Percentiles rank a stretch among this genome's conserved stretches.
Conservation (phyloP, 2,329 filamentous ascomycete species). For the Nemania sp. region DNA sequence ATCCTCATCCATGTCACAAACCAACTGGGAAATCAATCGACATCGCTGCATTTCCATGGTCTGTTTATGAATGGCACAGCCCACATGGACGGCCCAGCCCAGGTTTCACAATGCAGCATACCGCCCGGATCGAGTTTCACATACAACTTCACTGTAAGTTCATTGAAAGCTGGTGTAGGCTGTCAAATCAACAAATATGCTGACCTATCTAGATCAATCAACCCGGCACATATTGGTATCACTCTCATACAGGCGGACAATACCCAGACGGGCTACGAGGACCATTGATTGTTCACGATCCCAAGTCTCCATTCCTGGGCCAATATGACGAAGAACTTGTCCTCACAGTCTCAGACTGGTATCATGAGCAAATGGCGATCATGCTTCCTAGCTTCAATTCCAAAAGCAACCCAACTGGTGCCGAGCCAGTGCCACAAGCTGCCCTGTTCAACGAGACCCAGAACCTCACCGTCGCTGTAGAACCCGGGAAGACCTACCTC, state of each 20-base stretch:
- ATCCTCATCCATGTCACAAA: slow-evolving; percentile 63
- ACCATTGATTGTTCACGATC: slow-evolving; percentile 67
- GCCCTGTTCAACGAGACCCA: slow-evolving; percentile 73
- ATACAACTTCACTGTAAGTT: slow-evolving; percentile 67
- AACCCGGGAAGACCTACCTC: slow-evolving; percentile 72
- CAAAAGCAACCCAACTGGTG: slow-evolving; percentile 59
- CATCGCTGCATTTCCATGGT: slow-evolving; percentile 72
- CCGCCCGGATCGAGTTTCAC: slow-evolving; percentile 65
- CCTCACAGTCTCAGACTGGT: slow-evolving; percentile 71
- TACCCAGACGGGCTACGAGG: slow-evolving; percentile 72
- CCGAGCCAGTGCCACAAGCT: slow-evolving; percentile 68
- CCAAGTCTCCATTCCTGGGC: slow-evolving; percentile 57
- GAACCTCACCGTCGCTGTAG: slow-evolving; percentile 60
- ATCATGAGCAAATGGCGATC: slow-evolving; percentile 60
- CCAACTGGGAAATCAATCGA: slow-evolving; percentile 62
- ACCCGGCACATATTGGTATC: slow-evolving; percentile 80
- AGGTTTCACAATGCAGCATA: slow-evolving; percentile 70
- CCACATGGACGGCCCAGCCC: slow-evolving; percentile 71
- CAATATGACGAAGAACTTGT: slow-evolving; percentile 66
- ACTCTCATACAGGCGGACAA: slow-evolving; percentile 68
- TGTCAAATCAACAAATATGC: not conserved
- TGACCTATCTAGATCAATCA: slow-evolving; percentile 54
- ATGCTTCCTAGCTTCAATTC: slow-evolving; percentile 54
- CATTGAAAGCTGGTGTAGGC: not conserved
- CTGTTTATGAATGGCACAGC: slow-evolving; percentile 68